phyloP scores from a whole-genome alignment of 805 yeast genomes.

The Lipomyces orientalis region DNA sequence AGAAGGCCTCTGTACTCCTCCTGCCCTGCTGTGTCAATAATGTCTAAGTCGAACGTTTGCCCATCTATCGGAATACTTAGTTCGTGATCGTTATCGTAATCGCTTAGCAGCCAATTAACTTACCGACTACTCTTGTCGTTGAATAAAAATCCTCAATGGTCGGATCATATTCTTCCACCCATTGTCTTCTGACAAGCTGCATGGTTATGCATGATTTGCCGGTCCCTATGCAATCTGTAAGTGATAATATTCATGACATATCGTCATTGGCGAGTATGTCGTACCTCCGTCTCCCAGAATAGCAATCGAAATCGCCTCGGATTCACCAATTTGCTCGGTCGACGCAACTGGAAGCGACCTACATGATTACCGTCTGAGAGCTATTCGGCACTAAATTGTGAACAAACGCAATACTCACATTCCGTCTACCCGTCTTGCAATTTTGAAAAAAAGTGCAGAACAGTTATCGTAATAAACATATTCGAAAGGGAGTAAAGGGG shows the following conservation, averaged over 20 bases:
- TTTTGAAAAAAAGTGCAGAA: background rate
- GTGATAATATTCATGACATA: background rate
- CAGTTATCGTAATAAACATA: background rate
- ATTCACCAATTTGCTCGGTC: background rate
- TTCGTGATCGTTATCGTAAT: background rate
- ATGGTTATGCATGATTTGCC: constrained; percentile 41
- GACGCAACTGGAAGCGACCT: background rate
- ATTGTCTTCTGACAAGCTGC: constrained; percentile 44
- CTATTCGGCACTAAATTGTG: background rate
- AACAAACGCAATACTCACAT: background rate
- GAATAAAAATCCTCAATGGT: constrained; percentile 46
- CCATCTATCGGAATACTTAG: constrained; percentile 45
- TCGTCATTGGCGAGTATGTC: constrained; percentile 7
- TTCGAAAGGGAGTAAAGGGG: background rate
- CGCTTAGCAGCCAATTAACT: background rate
- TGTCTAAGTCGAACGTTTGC: constrained; percentile 59
- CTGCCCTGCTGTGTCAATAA: constrained; percentile 79
- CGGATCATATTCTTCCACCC: constrained; percentile 48
- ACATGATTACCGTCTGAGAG: background rate
- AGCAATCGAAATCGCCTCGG: constrained; percentile 40
- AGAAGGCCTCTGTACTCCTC: constrained; percentile 72
- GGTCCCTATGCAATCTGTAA: constrained; percentile 41
- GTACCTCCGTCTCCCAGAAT: constrained; percentile 47
- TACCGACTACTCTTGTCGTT: constrained; percentile 45
- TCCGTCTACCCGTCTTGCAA: background rate